phyloP scores from a whole-genome alignment of 306 rosid species.

The Begonia fuchsioides region DNA sequence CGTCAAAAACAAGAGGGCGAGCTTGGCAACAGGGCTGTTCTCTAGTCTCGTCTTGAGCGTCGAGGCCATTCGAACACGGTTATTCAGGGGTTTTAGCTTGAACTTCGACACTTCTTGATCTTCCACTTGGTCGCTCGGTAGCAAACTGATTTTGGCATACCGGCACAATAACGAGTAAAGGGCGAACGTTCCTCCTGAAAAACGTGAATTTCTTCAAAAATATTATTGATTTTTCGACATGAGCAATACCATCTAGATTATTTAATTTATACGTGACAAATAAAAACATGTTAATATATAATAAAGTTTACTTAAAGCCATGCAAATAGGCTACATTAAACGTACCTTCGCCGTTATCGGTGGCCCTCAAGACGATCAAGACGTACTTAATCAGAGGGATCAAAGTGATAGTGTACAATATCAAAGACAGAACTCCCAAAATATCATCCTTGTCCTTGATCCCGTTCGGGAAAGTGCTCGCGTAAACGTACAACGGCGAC shows the following conservation, averaged over 20 bases:
- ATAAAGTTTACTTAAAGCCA: no score
- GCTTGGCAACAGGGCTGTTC: constrained; percentile 3
- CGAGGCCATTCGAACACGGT: constrained; percentile 7
- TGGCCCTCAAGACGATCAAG: constrained; percentile 43
- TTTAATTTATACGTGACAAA: no score
- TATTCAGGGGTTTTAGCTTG: constrained; percentile 10
- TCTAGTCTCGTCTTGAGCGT: constrained; percentile 17
- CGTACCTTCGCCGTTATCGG: constrained; percentile 52
- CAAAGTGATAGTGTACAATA: constrained; percentile 46
- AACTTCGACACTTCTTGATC: constrained; percentile 22
- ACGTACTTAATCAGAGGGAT: constrained; percentile 50
- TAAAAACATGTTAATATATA: no score
- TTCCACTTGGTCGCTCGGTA: constrained; percentile 21
- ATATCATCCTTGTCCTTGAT: constrained; percentile 42
- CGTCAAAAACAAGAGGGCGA: constrained; percentile 11
- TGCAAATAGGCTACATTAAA: no score
- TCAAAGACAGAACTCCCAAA: constrained; percentile 51
- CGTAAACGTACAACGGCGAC: constrained; percentile 21
- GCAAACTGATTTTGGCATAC: constrained; percentile 19
- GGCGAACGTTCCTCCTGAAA: constrained; percentile 19
- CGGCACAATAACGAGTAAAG: constrained; percentile 22
- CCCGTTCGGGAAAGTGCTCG: constrained; percentile 17
- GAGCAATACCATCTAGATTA: no score
- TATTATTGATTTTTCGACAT: not conserved
- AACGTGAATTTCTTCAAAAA: not conserved